A percentile compares a stretch with the other conserved stretches of the same genome.
Conservation (phyloP, 2,329 filamentous ascomycete genomes). For the Didymella pomorum region DNA sequence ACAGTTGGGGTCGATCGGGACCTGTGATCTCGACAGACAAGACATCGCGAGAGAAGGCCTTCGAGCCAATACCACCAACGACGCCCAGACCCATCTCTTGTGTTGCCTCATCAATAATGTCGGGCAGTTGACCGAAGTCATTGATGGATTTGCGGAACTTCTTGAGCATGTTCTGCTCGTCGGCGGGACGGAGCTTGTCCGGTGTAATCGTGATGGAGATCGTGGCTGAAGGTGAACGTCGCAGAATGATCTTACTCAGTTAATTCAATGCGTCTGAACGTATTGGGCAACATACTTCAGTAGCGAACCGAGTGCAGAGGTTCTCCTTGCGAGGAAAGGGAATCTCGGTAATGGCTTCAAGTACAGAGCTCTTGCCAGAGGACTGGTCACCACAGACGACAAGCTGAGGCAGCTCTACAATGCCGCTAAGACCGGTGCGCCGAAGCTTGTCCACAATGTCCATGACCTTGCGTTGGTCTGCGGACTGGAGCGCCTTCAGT, state of each 20-base stretch:
- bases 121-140: slow-evolving; percentile 52
- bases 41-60: slow-evolving; percentile 50
- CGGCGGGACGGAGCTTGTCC: slow-evolving; percentile 24
- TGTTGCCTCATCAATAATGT: slow-evolving; percentile 60
- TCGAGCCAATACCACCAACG: slow-evolving; percentile 12
- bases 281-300: slow-evolving; percentile 28
- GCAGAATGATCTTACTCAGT: slow-evolving; percentile 49
- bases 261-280: not conserved
- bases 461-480: slow-evolving; percentile 56
- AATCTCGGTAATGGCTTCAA: slow-evolving; percentile 68
- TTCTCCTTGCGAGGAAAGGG: slow-evolving; percentile 63
- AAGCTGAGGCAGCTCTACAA: not conserved
- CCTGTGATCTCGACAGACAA: slow-evolving; percentile 53
- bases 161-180: slow-evolving; percentile 42
- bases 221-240: slow-evolving; percentile 37
- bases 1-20: slow-evolving; percentile 38
- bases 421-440: not conserved
- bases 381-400: slow-evolving; percentile 32
- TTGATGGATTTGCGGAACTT: slow-evolving; percentile 44
- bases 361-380: slow-evolving; percentile 68
- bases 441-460: not conserved
- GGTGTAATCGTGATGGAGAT: slow-evolving; percentile 12
- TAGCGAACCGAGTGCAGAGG: slow-evolving; percentile 67
- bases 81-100: slow-evolving; percentile 56
- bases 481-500: slow-evolving; percentile 55